phyloP scores from a whole-genome alignment of 176 grass and related monocot genomes.

The Saccharum spontaneum region DNA sequence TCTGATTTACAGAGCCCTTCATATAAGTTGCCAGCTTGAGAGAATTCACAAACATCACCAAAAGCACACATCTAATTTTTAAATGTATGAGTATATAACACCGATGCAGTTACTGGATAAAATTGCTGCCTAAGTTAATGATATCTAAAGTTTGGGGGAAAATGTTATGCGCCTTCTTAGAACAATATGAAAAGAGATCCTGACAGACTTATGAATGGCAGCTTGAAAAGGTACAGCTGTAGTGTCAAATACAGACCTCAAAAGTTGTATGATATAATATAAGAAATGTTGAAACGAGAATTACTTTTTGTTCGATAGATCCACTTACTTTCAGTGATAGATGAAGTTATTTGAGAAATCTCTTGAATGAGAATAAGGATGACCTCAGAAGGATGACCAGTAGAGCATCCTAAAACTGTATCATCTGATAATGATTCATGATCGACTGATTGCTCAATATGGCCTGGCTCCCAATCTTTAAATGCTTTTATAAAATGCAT shows the following conservation, averaged over 20 bases:
- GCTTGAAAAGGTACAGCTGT: slow-evolving; percentile 8
- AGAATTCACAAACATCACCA: slow-evolving; percentile 11
- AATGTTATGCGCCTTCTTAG: slow-evolving; percentile 13
- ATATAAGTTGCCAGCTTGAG: slow-evolving; percentile 20
- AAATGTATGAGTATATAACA: not conserved
- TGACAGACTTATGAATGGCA: slow-evolving; percentile 20
- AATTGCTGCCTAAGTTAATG: slow-evolving; percentile 17
- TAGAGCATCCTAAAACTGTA: slow-evolving; percentile 78
- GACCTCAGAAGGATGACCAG: slow-evolving; percentile 91
- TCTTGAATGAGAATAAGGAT: slow-evolving; percentile 94
- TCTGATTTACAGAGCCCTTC: not conserved
- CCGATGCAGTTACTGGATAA: slow-evolving; percentile 1
- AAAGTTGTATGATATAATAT: slow-evolving; percentile 13
- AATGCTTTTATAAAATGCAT: slow-evolving; percentile 90
- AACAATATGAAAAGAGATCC: slow-evolving; percentile 10
- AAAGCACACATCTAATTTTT: slow-evolving; percentile 2
- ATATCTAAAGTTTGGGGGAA: not conserved
- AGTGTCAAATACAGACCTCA: slow-evolving; percentile 1
- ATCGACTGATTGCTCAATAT: slow-evolving; percentile 51
- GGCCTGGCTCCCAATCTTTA: slow-evolving; percentile 75
- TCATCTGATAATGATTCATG: slow-evolving; percentile 52
- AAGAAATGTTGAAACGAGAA: slow-evolving; percentile 9
- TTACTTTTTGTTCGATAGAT: slow-evolving; percentile 16
- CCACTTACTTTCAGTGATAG: slow-evolving; percentile 83
- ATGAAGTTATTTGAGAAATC: slow-evolving; percentile 70